These are phyloP conservation scores for Cordia subcordata DNA, from an alignment of 257 asterid species.

Conservation along the genomic window DNA sequence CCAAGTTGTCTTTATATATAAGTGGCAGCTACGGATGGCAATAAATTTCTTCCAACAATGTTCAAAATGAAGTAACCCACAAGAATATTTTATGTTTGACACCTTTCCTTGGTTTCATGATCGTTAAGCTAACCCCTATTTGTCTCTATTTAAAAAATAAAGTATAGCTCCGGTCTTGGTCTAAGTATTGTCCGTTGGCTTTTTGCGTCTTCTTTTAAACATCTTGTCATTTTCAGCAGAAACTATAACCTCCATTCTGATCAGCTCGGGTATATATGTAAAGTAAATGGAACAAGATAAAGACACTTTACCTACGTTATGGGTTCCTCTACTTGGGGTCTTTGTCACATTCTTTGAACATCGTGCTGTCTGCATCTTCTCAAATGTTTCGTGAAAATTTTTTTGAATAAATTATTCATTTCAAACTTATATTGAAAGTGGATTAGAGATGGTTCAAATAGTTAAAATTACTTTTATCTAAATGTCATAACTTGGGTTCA, in stretches of 20 bases:
- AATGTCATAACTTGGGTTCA: too few relatives aligned
- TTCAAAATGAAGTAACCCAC: conserved; percentile 39
- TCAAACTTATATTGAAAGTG: too few relatives aligned
- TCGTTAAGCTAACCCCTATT: conserved; percentile 40
- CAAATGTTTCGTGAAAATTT: too few relatives aligned
- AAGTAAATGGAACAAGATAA: conserved; percentile 41
- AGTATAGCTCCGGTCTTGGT: conserved; percentile 13
- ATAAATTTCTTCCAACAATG: background rate
- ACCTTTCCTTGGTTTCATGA: conserved; percentile 44
- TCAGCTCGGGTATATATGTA: conserved; percentile 28
- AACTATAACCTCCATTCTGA: conserved; percentile 22
- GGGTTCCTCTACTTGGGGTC: conserved; percentile 10
- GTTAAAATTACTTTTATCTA: too few relatives aligned
- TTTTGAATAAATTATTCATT: too few relatives aligned
- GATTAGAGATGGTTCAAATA: too few relatives aligned
- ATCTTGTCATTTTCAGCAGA: conserved; percentile 47
- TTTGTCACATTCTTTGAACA: conserved; percentile 18
- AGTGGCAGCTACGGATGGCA: background rate
- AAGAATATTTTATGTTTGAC: conserved; percentile 27
- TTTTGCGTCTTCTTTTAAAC: conserved; percentile 42
- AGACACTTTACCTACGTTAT: conserved; percentile 46
- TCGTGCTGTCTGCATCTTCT: background rate
- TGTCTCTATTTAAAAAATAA: conserved; percentile 16
- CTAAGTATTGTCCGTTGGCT: conserved; percentile 56
- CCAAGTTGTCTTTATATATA: too few relatives aligned